Evolutionary conservation across 257 asterid genomes (phyloP), one percentile per base, ranked within the genome.

Genomic region (Handroanthus guayacan): DNA sequence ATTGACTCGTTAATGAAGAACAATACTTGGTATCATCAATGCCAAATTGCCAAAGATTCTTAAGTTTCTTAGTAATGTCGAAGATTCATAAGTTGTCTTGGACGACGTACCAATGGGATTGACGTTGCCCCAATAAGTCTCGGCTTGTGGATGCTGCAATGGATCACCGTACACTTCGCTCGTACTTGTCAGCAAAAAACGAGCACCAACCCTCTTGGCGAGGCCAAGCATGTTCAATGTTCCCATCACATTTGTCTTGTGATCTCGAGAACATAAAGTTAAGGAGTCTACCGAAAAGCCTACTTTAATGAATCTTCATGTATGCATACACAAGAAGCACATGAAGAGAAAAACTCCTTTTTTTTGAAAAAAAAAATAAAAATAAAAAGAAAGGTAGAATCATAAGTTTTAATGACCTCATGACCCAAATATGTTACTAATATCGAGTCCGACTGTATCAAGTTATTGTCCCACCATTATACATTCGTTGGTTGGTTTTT

Each of bases 181-280:
- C 8, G 98, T 92, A 84, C 98, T 94, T 2, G 97, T 92, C 16
- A 94, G 89, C 82, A 94, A 68, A 68, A 94, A 94, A 20, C 97
- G 85, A 0, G 98, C 97, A 3, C 95, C 91, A 0, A 94, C 82
- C 79, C 98, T 87, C 85, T 94, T 94, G 2, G 99, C 99, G 70
- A 94, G 67, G 2, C 97, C 99, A 84, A 94, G 74, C 97, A 90
- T 94, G 91, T 94, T 94, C 87, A 94, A 66, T 61, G 97, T 94
- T 78, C 98, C 98, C 97, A 94, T 90, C 84, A 94, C 97, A 84
- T 94, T 94, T 43, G 99, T 94, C 87, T 94, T 94, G 97, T 94
- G 89, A 82, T 78, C 76, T 69, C 88, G 43, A 58, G 43, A 82
- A 76, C 80, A 25, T 50, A 10, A 60, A 83, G 89, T 90, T 79